Base-by-base conservation (phyloP, 139 green algal species). In the Chlorella sp. region DNA sequence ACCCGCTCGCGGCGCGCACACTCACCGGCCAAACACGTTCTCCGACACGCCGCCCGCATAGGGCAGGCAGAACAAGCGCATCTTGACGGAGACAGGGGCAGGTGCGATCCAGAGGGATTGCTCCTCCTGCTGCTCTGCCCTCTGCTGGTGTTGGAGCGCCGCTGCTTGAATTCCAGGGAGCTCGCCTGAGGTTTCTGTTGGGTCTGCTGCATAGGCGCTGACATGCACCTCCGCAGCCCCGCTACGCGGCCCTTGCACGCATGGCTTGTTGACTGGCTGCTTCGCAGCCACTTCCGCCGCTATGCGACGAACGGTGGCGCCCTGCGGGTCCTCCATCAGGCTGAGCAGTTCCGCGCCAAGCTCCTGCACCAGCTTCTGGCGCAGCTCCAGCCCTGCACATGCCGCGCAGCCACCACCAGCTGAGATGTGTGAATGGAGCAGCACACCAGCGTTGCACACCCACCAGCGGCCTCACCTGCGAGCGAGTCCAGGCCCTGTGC, bases 31-130 rank as follows among this genome's bases (percentile, higher is more conserved):
- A 78, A 84, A 88, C 1, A 88, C 64, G 35, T 84, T 83, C 40
- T 84, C 83, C 17, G 83, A 84, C 29, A 88, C 63, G 23, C 83
- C 83, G 8, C 80, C 83, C 3, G 83, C 83, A 15, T 82, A 88
- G 17, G 83, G 83, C 59, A 88, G 72, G 59, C 83, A 88, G 59
- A 84, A 88, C 23, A 88, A 21, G 19, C 83, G 66, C 80, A 88
- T 67, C 59, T 79, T 81, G 55, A 86, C 33, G 48, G 29, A 74
- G 27, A 72, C 15, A 14, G 83, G 80, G 2, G 62, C 31, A 9
- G 75, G 74, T 27, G 65, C 35, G 55, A 86, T 77, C 74, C 79
- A 86, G 2, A 38, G 27, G 5, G 56, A 42, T 43, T 42, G 14
- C 11, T 21, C 56, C 8, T 43, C 31, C 25, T 42, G 29, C 3